Evolutionary conservation across 768 basidiomycete genomes (phyloP).

Genomic region (Collybia sordida): DNA sequence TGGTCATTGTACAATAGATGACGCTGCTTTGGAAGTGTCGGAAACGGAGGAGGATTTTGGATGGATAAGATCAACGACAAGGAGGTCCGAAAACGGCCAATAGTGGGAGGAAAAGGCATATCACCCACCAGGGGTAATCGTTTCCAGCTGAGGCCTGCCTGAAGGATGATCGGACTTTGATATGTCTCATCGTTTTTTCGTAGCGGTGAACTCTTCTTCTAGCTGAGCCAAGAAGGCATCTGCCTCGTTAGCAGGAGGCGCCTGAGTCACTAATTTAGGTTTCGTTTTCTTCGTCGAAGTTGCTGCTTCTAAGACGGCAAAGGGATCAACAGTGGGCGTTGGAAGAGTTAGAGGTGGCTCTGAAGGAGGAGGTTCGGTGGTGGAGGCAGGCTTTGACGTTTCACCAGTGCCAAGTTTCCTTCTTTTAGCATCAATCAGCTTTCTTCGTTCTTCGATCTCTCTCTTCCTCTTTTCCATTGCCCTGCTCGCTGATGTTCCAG

Average conservation of each 20-base stretch:
- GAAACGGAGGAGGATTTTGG: too few species aligned
- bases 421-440: constrained; percentile 65
- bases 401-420: constrained; percentile 38
- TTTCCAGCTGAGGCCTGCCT: too few species aligned
- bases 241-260: constrained; percentile 35
- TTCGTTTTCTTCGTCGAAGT: constrained; percentile 16
- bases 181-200: constrained; percentile 11
- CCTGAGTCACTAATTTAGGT: constrained; percentile 19
- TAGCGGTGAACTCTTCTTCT: constrained; percentile 59
- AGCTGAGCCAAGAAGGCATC: constrained; percentile 68
- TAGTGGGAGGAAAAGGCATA: too few species aligned
- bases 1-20: too few species aligned
- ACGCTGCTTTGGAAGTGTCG: too few species aligned
- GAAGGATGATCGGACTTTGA: too few species aligned
- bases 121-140: too few species aligned
- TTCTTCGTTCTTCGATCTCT: constrained; percentile 67
- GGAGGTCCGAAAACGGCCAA: too few species aligned
- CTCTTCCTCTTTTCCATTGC: constrained; percentile 74
- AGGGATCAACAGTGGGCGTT: constrained; percentile 39
- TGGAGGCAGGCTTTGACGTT: constrained; percentile 5
- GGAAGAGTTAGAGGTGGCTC: background rate
- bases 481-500: constrained; percentile 39
- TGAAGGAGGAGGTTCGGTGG: constrained; percentile 1
- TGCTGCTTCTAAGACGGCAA: constrained; percentile 46
- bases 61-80: too few species aligned